These are phyloP conservation scores for Pichia ethanolica DNA, from an alignment of 805 yeast species.

Conservation along the genomic window DNA sequence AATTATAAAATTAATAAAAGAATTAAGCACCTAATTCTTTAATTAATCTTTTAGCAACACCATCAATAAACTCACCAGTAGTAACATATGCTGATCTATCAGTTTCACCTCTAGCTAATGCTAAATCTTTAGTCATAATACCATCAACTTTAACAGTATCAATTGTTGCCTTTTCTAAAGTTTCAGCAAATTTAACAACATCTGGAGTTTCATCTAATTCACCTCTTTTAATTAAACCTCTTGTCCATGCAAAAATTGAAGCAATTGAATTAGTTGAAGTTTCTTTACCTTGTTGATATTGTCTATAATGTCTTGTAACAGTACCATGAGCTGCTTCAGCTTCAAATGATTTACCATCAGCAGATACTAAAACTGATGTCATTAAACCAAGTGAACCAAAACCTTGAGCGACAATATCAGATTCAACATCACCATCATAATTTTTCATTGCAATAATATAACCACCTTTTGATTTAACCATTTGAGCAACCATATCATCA, in stretches of 20 bases:
- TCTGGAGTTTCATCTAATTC: conserved; percentile 80
- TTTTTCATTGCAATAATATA: conserved; percentile 93
- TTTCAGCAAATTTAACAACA: conserved; percentile 71
- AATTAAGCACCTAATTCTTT: conserved; percentile 15
- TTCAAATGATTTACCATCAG: conserved; percentile 94
- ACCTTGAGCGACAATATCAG: conserved; percentile 96
- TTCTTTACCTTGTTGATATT: conserved; percentile 93
- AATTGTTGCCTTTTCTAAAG: conserved; percentile 74
- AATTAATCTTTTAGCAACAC: conserved; percentile 62
- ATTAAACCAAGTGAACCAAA: conserved; percentile 94
- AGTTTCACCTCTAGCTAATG: conserved; percentile 81
- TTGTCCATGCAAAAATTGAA: conserved; percentile 93
- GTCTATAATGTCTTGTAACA: conserved; percentile 94
- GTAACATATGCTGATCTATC: conserved; percentile 77
- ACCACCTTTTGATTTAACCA: conserved; percentile 94
- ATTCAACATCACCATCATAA: conserved; percentile 96
- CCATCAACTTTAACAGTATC: conserved; percentile 80
- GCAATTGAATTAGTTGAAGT: conserved; percentile 97
- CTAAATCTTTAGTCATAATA: conserved; percentile 94
- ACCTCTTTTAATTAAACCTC: conserved; percentile 92
- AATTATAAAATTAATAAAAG: not conserved
- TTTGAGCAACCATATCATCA: conserved; percentile 98
- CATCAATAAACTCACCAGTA: conserved; percentile 84
- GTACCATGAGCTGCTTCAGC: conserved; percentile 99
- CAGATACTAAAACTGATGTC: conserved; percentile 96